Conservation (phyloP, 176 grass and related monocot species). For the Carex scoparia region DNA sequence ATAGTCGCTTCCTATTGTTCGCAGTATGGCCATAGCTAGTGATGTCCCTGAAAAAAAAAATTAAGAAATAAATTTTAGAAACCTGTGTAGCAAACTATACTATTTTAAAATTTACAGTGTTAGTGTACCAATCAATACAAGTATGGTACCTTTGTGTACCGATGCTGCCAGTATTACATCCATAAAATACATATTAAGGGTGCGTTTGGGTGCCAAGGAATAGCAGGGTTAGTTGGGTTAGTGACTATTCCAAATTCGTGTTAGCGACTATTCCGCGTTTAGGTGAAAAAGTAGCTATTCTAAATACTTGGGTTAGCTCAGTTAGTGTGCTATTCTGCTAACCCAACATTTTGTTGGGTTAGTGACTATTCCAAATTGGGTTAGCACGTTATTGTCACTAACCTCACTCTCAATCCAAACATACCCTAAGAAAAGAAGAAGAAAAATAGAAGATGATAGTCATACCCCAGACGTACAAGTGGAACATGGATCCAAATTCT, state of each 20-base stretch:
- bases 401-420: too few species aligned
- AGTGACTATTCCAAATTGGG: too few species aligned
- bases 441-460: neutral
- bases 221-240: too few species aligned
- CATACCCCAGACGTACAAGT: slow-evolving; percentile 96
- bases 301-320: too few species aligned
- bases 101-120: neutral
- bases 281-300: too few species aligned
- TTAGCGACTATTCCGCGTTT: too few species aligned
- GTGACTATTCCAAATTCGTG: too few species aligned
- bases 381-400: too few species aligned
- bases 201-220: too few species aligned
- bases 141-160: neutral
- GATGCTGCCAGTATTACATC: neutral
- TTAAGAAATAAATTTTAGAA: neutral
- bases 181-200: neutral
- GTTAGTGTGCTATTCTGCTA: too few species aligned
- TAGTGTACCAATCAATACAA: neutral
- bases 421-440: neutral
- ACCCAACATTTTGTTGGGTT: too few species aligned
- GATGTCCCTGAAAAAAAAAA: slow-evolving; percentile 58
- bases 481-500: slow-evolving; percentile 89
- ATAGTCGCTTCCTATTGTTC: slow-evolving; percentile 75
- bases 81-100: neutral
- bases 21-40: slow-evolving; percentile 63